These are phyloP conservation scores for Ceriops zippeliana DNA, from an alignment of 345 rosid species.

Conservation along the genomic window DNA sequence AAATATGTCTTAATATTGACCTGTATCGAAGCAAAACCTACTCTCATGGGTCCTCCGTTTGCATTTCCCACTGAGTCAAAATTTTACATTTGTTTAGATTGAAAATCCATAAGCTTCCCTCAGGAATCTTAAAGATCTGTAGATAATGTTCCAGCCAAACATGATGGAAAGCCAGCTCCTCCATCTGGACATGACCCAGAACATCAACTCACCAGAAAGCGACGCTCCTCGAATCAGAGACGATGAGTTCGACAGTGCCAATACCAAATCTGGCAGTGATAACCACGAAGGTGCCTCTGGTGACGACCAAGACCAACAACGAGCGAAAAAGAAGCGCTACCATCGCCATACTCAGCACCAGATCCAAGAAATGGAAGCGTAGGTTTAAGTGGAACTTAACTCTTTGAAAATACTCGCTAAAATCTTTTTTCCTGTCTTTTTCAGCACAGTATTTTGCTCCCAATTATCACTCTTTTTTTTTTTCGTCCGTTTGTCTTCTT, in stretches of 20 bases:
- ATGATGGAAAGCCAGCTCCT: conserved; percentile 56
- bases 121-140: conserved; percentile 48
- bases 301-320: conserved; percentile 63
- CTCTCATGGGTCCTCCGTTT: not conserved
- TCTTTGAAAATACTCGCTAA: no score
- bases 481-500: not conserved
- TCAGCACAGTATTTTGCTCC: no score
- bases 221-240: conserved; percentile 48
- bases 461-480: not conserved
- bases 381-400: conserved; percentile 10
- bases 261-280: conserved; percentile 82
- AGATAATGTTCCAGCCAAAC: conserved; percentile 59
- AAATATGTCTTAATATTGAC: not conserved
- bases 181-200: conserved; percentile 50
- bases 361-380: conserved; percentile 99
- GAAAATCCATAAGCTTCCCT: conserved; percentile 35
- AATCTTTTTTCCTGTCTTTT: no score
- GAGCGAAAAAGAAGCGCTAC: conserved; percentile 84
- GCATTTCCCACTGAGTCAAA: conserved; percentile 15
- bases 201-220: conserved; percentile 38
- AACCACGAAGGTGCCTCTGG: conserved; percentile 88
- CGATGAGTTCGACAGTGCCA: conserved; percentile 60
- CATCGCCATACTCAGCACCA: conserved; percentile 97
- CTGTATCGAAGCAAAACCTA: conserved; percentile 2
- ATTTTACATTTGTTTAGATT: conserved; percentile 33